These are phyloP conservation scores for Erodium moschatum DNA, from an alignment of 441 rosid species.

Conservation along the genomic window DNA sequence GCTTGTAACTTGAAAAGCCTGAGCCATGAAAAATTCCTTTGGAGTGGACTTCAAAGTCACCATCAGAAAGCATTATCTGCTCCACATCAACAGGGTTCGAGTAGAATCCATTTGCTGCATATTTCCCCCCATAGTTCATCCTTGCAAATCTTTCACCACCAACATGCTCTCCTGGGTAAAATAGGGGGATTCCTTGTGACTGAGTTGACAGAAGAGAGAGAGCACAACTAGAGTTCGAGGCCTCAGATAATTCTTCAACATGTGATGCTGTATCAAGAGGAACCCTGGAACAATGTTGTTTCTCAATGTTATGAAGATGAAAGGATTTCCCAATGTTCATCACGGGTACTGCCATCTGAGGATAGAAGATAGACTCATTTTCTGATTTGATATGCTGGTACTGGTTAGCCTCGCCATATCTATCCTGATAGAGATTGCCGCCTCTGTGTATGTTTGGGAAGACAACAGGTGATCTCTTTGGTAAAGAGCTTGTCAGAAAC, in stretches of 20 bases:
- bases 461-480: slow-evolving; percentile 30
- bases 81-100: slow-evolving; percentile 23
- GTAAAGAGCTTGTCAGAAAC: slow-evolving; percentile 26
- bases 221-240: slow-evolving; percentile 46
- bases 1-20: slow-evolving; percentile 18
- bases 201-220: slow-evolving; percentile 18
- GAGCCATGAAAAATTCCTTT: slow-evolving; percentile 25
- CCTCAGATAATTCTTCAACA: slow-evolving; percentile 35
- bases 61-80: background rate
- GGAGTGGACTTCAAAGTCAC: slow-evolving; percentile 18
- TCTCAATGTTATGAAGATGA: slow-evolving; percentile 23
- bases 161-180: slow-evolving; percentile 24
- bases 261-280: slow-evolving; percentile 26
- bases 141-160: slow-evolving; percentile 22
- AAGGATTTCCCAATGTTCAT: slow-evolving; percentile 21
- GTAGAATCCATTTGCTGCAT: slow-evolving; percentile 18
- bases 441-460: slow-evolving; percentile 28
- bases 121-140: slow-evolving; percentile 18
- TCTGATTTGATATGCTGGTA: slow-evolving; percentile 26
- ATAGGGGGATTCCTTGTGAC: slow-evolving; percentile 34
- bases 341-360: slow-evolving; percentile 22
- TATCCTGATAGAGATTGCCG: slow-evolving; percentile 25
- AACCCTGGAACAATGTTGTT: slow-evolving; percentile 21
- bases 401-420: slow-evolving; percentile 23
- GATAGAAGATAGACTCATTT: slow-evolving; percentile 18